A percentile compares a stretch with the other conserved stretches of the same genome.
Evolutionary conservation across 139 green algal species (phyloP).

Genomic region (Pseudopediastrum boryanum): DNA sequence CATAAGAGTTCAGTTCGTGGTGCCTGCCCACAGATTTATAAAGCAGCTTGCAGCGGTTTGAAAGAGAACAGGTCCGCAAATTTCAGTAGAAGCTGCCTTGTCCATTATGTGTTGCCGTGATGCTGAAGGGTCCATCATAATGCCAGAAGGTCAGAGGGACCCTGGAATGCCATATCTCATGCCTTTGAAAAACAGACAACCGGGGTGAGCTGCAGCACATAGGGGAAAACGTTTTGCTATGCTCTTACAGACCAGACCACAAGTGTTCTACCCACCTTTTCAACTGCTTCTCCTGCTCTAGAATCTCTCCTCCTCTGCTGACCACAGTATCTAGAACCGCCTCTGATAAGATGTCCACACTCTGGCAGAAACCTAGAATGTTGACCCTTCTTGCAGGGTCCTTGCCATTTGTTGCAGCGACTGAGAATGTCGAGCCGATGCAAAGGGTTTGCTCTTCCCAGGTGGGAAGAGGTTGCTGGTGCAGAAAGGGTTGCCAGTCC

Average conservation of each 20-base stretch:
- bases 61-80: too few relatives aligned
- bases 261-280: conserved; percentile 6
- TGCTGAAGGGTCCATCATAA: too few relatives aligned
- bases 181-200: too few relatives aligned
- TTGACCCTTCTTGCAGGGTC: conserved; percentile 3
- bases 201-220: too few relatives aligned
- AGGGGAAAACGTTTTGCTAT: too few relatives aligned
- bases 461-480: conserved; percentile 5
- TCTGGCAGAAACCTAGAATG: conserved; percentile 33
- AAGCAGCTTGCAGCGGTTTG: too few relatives aligned
- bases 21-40: not conserved
- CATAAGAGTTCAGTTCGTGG: not conserved
- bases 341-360: conserved; percentile 18
- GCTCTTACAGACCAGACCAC: too few relatives aligned
- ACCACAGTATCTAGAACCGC: conserved; percentile 15
- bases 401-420: conserved; percentile 13
- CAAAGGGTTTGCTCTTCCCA: conserved; percentile 26
- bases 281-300: conserved; percentile 15
- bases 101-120: too few relatives aligned
- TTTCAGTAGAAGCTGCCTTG: too few relatives aligned
- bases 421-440: conserved; percentile 15
- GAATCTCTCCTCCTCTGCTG: conserved; percentile 9
- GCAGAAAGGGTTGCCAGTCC: too few relatives aligned
- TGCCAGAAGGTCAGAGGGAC: too few relatives aligned
- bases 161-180: not conserved